A percentile compares a stretch with the other conserved stretches of the same genome.
Conservation (phyloP, 108 stramenopile species). For the Cyclotella kingstonii region DNA sequence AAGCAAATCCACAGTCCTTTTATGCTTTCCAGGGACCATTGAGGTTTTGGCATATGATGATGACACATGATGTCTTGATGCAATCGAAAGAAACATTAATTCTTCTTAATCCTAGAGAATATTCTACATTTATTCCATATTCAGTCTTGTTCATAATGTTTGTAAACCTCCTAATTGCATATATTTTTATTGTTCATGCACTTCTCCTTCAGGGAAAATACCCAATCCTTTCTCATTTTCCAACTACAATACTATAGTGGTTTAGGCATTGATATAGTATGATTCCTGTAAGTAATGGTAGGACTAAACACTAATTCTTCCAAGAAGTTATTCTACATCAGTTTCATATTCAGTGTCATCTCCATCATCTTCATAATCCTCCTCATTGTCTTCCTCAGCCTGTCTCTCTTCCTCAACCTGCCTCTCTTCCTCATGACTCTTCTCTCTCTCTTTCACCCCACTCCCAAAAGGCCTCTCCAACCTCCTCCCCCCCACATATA, state of each 20-base stretch:
- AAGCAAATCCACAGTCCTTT: background rate
- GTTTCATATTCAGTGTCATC: slow-evolving; percentile 14
- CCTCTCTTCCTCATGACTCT: background rate
- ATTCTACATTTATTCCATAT: too few relatives aligned
- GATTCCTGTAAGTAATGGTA: background rate
- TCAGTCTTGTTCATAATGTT: too few relatives aligned
- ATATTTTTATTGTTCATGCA: too few relatives aligned
- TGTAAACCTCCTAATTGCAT: too few relatives aligned
- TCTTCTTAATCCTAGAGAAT: background rate
- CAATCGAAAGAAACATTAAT: background rate
- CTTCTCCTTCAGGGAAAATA: too few relatives aligned
- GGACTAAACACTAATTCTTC: background rate
- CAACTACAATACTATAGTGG: too few relatives aligned
- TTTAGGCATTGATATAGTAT: too few relatives aligned
- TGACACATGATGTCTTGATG: background rate
- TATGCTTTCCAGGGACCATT: slow-evolving; percentile 27
- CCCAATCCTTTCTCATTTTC: too few relatives aligned
- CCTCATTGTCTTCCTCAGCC: slow-evolving; percentile 2
- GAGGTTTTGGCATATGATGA: slow-evolving; percentile 43
- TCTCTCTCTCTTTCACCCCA: background rate
- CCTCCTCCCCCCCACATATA: slow-evolving; percentile 77
- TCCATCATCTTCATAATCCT: slow-evolving; percentile 1
- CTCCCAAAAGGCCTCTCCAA: slow-evolving; percentile 66
- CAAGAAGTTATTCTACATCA: background rate
- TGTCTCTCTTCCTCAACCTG: background rate